Percentiles rank a stretch among this genome's conserved stretches.
Evolutionary conservation across 1,139 yeast species (phyloP).

Genomic region (Maudiozyma humilis): DNA sequence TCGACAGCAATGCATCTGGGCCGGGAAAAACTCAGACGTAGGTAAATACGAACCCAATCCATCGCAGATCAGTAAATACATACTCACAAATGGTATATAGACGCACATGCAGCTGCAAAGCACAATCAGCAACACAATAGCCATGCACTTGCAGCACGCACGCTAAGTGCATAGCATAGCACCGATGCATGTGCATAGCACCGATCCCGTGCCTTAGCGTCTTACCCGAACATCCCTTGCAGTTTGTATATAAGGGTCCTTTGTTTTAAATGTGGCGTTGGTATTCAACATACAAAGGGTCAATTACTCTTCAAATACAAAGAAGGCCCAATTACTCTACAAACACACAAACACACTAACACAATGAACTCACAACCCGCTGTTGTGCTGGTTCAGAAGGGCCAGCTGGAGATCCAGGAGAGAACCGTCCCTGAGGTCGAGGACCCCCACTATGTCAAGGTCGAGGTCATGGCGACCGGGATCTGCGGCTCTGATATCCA

Average conservation of each 20-base stretch:
- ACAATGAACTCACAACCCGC: conserved; percentile 26
- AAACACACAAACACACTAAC: too few species aligned
- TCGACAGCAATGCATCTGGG: conserved; percentile 9
- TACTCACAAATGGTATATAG: too few species aligned
- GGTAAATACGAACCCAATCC: background rate
- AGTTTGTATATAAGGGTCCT: too few species aligned
- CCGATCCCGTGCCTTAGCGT: background rate
- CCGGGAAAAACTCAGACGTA: background rate
- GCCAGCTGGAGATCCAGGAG: conserved; percentile 57
- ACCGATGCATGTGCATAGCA: background rate
- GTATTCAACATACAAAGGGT: background rate
- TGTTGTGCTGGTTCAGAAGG: conserved; percentile 56
- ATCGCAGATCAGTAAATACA: background rate
- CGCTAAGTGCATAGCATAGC: background rate
- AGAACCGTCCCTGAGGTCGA: conserved; percentile 55
- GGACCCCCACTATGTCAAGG: conserved; percentile 62
- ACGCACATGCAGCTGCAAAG: background rate
- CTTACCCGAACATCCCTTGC: too few species aligned
- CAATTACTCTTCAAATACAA: too few species aligned
- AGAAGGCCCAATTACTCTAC: too few species aligned
- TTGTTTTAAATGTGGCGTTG: background rate
- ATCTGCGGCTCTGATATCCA: conserved; percentile 87
- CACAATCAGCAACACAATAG: too few species aligned
- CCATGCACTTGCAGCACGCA: too few species aligned
- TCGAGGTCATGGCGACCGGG: conserved; percentile 65